Evolutionary conservation across 345 rosid species (phyloP), one percentile per base, ranked within the genome.

Genomic region (Gossypium stocksii): DNA sequence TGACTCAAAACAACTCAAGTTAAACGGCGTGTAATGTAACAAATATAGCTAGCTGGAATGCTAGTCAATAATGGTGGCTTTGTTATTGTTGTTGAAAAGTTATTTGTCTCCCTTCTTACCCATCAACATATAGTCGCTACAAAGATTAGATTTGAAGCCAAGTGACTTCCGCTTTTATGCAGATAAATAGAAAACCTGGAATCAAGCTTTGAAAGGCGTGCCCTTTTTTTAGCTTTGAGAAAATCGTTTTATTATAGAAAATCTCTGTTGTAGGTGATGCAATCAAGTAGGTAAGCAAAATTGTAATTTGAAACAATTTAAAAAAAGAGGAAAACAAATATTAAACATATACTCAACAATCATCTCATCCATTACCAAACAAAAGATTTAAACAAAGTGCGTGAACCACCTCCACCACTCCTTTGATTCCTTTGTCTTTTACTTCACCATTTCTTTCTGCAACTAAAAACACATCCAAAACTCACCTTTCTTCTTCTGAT

Each of bases 61-160:
- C 41, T 60, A 59, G 76, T 60, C 43, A 77, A 74, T 56, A 71
- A 66, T 65, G 73, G 46, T 65, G 52, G 68, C 25, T 34, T 12
- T 43, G 73, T 25, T 67, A 34, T 3, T 51, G n/a, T 53, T 75
- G 73, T 4, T 34, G 7, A 34, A 5, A 34, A 5, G 61, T 13
- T 12, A 8, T 19, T 54, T 57, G 25, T 14, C 59, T 61, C 70
- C 23, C 46, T 29, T 15, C 46, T 29, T 15, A 62, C 22, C 66
- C 1, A 1, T 12, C 19, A 29, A 27, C 43, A 14, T 27, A 61
- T 61, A 7, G 7, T 58, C 3, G 34, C 4, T 58, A 12, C 8
- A 12, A 58, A 22, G 62, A 58, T 58, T 14, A 23, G 63, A 10
- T 22, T 20, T 19, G 60, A 56, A 9, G 60, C 60, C 3, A 56